Percentiles rank a stretch among this genome's conserved stretches.
Evolutionary conservation across 179 eudicot species (phyloP).

Genomic region (Pouteria campechiana): DNA sequence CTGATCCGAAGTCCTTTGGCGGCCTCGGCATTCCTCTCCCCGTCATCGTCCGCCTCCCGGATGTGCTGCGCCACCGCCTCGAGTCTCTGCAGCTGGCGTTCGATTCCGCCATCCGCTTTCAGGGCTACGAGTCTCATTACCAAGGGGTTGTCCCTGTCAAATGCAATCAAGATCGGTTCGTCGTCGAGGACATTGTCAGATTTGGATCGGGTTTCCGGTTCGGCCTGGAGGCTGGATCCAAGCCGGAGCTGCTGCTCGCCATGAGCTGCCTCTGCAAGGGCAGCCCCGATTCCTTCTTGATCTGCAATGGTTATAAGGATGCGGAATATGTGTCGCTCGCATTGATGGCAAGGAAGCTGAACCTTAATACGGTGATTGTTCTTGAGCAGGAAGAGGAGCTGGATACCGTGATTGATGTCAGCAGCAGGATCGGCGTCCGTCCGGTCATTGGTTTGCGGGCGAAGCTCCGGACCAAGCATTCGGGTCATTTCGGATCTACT

Average conservation of each 20-base stretch:
- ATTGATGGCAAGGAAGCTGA: constrained; percentile 49
- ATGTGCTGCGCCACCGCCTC: constrained; percentile 56
- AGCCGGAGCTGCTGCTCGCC: constrained; percentile 77
- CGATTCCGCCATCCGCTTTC: constrained; percentile 36
- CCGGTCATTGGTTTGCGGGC: constrained; percentile 84
- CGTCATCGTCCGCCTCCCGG: constrained; percentile 68
- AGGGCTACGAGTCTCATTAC: constrained; percentile 61
- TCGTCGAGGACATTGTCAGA: constrained; percentile 78
- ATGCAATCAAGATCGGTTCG: constrained; percentile 73
- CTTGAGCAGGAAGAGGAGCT: constrained; percentile 84
- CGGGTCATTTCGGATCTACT: constrained; percentile 89
- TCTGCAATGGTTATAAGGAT: constrained; percentile 90
- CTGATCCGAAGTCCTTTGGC: constrained; percentile 43
- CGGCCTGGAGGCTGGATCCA: constrained; percentile 91
- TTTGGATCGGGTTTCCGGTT: constrained; percentile 69
- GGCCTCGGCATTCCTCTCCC: constrained; percentile 73
- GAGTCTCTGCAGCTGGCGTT: constrained; percentile 67
- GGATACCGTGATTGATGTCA: constrained; percentile 56
- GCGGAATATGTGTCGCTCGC: constrained; percentile 73
- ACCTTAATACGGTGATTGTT: constrained; percentile 67
- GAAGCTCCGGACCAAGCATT: constrained; percentile 81
- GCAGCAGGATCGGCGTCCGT: constrained; percentile 36
- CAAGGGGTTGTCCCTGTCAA: constrained; percentile 96
- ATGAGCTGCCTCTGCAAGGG: constrained; percentile 80
- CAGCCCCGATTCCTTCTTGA: constrained; percentile 41